Evolutionary conservation across 73 alveolate species (phyloP), one percentile per base, ranked within the genome.

Genomic region (Loxodes magnus): DNA sequence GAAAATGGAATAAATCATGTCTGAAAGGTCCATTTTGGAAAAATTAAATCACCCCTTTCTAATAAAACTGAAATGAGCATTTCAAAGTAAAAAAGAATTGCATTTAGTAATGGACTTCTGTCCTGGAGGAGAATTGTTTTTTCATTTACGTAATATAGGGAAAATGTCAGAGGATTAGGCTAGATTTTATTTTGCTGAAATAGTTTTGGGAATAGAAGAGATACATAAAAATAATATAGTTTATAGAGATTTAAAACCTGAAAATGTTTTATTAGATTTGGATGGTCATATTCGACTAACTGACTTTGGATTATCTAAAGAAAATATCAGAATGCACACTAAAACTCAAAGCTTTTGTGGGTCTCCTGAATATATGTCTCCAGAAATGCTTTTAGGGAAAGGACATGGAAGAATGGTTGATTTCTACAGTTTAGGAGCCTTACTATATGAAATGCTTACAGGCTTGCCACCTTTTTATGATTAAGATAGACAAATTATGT

Each of bases 241-340:
- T 19, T 91, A 87, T 54, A 48, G 98, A 48, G 98, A 90, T 61
- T 50, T 90, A 4, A 90, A 90, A 52, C 96, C 96, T 3, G 98
- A 90, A 69, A 90, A 90, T 65, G 71, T 90, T 33, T 78, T 90
- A 35, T 41, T 86, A 26, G 96, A 80, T 67, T 30, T 65, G 46
- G 92, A 78, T 9, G 98, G 98, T 36, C 90, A 90, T 73, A 72
- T 87, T 16, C 75, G 88, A 51, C 52, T 90, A 29, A 90, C 92
- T 39, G 98, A 90, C 73, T 90, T 90, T 57, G 98, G 98, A 1
- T 79, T 90, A 5, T 84, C 97, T 22, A 82, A 77, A 63, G 86
- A 72, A 42, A 55, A 61, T 29, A 77, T 74, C 41, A 68, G 67
- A 39, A 85, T 75, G 16, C 69, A 75, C 31, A 93, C 74, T 35